Percentiles rank a stretch among this genome's conserved stretches.
Evolutionary conservation across 352 stramenopile species (phyloP).

Genomic region (Aphanomyces invadans): DNA sequence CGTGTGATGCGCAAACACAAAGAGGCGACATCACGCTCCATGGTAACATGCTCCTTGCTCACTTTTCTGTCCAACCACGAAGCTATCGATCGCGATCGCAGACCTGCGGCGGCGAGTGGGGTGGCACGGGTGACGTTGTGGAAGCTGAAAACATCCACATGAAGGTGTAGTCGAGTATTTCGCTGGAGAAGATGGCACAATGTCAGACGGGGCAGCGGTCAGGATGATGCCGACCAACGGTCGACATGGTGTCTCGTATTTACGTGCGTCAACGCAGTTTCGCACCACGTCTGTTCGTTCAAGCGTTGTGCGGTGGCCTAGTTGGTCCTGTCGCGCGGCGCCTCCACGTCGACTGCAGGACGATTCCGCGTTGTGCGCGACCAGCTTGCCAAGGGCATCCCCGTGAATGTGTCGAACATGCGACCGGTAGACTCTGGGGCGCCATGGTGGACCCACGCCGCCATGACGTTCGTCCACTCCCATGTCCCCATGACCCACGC

Average conservation of each 20-base stretch:
- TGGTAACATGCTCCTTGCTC: no score
- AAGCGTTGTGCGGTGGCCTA: no score
- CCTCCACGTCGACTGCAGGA: conserved; percentile 65
- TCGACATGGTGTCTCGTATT: neutral
- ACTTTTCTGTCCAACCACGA: no score
- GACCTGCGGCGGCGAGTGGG: neutral
- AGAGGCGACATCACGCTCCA: no score
- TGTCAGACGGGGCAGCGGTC: neutral
- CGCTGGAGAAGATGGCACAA: no score
- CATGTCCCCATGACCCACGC: conserved; percentile 33
- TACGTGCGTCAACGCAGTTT: neutral
- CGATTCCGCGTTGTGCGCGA: conserved; percentile 46
- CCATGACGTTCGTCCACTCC: no score
- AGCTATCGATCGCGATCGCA: no score
- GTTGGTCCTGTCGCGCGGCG: no score
- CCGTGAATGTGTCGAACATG: conserved; percentile 64
- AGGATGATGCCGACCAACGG: conserved; percentile 33
- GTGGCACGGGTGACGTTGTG: neutral
- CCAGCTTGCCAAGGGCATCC: conserved; percentile 56
- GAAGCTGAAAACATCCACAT: neutral
- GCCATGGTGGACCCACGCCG: no score
- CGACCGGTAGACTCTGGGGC: conserved; percentile 41
- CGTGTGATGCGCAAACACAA: no score
- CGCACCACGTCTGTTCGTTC: no score
- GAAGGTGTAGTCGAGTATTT: neutral